A percentile compares a stretch with the other conserved stretches of the same genome.
phyloP scores from a whole-genome alignment of 1,284 basidiomycete genomes.

The Melampsora abietis-canadensis region DNA sequence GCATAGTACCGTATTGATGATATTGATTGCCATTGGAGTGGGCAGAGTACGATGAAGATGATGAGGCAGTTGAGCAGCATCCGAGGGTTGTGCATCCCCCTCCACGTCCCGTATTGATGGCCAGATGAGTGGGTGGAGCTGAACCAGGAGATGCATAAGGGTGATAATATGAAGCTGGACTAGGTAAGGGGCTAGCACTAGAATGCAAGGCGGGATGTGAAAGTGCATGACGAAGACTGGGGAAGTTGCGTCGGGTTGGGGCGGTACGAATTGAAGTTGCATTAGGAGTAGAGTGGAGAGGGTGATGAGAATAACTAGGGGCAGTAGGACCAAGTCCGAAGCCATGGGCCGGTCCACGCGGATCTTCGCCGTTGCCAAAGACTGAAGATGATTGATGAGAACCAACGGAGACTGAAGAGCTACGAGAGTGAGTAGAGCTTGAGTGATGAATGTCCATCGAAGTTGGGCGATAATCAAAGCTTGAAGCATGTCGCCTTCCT shows the following conservation, averaged over 20 bases:
- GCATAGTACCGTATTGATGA: too few species aligned
- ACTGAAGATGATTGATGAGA: conserved; percentile 34
- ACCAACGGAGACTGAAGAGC: conserved; percentile 24
- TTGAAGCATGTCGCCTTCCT: too few species aligned
- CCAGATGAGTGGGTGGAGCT: conserved; percentile 16
- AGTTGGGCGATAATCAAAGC: background rate
- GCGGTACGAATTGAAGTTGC: conserved; percentile 15
- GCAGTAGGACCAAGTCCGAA: background rate
- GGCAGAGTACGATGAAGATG: too few species aligned
- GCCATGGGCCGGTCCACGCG: background rate
- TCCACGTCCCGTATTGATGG: background rate
- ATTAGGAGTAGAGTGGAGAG: conserved; percentile 11
- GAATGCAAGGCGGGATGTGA: conserved; percentile 35
- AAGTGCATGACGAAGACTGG: conserved; percentile 32
- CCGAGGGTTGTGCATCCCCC: too few species aligned
- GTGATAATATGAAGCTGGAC: conserved; percentile 3
- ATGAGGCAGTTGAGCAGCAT: too few species aligned
- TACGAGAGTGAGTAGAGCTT: conserved; percentile 33
- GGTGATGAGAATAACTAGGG: conserved; percentile 9
- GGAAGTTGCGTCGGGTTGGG: conserved; percentile 19
- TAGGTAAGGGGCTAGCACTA: background rate
- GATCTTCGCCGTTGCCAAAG: conserved; percentile 21
- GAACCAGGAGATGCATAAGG: conserved; percentile 27
- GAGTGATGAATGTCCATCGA: conserved; percentile 6
- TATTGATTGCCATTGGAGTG: too few species aligned